Evolutionary conservation across 352 stramenopile species (phyloP), one percentile per base, ranked within the genome.

Genomic region (Phytophthora rubi): DNA sequence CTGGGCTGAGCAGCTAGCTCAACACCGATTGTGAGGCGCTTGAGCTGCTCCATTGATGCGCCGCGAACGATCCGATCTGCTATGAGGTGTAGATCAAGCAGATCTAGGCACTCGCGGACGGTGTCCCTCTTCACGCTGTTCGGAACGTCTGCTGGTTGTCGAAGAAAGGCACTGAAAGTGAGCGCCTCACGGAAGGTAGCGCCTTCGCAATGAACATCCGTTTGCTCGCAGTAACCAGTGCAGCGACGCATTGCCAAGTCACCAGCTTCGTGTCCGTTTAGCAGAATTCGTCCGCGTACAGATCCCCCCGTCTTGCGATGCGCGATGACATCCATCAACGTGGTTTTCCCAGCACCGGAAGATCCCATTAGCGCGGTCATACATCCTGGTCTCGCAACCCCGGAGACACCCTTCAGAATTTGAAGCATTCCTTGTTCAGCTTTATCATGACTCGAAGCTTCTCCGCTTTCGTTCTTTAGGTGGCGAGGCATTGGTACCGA

Each of bases 171-270:
- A 62, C 85, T 96, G 65, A 98, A 98, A 2, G 77, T 73, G 37
- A 98, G 85, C 5, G 91, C 87, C 68, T 98, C 94, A 12, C 91
- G 81, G 23, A 96, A 93, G 0, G 93, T 98, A 12, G 88, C 77
- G 1, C 92, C 70, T 48, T 81, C 70, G 15, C 65, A 81, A 23
- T 81, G 73, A 7, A 81, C 59, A 59, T 81, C 73, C 83, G 59
- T 94, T 81, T 81, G 73, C 28, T 78, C 73, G 37, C 79, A 87
- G 59, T 87, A 87, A 3, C 77, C 79, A 49, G 79, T 85, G 54
- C 67, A 75, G 2, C 79, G 77, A 26, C 75, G 78, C 66, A 85
- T 85, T 32, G 73, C 76, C 35, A 85, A 54, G 23, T 81, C 76
- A 21, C 61, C 78, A n/a, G 79, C 79, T 53, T 75, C 64, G 51